These are phyloP conservation scores for Tubosaeta sp. DNA, from an alignment of 768 basidiomycete species.

Conservation along the genomic window DNA sequence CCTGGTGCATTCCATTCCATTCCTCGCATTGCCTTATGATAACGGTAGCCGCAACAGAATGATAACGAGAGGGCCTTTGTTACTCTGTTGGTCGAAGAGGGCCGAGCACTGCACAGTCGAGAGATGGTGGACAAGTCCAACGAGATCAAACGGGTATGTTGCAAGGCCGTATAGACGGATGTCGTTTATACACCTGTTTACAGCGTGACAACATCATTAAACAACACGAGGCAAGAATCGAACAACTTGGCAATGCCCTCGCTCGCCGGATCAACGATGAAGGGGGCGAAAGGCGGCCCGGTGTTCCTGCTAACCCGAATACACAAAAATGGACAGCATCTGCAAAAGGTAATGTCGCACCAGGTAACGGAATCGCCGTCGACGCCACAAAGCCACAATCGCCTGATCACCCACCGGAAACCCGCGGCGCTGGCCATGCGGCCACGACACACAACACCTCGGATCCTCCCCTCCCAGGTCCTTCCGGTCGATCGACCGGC, in stretches of 20 bases:
- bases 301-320: constrained; percentile 14
- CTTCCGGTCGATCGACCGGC: constrained; percentile 20
- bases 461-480: constrained; percentile 6
- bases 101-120: constrained; percentile 48
- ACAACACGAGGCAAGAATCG: constrained; percentile 41
- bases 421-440: constrained; percentile 16
- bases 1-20: constrained; percentile 38
- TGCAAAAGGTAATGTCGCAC: constrained; percentile 11
- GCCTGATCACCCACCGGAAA: constrained; percentile 15
- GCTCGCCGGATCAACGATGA: constrained; percentile 42
- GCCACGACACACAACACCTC: constrained; percentile 4
- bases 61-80: constrained; percentile 50
- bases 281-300: constrained; percentile 13
- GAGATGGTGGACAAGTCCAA: constrained; percentile 51
- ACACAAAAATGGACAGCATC: constrained; percentile 3
- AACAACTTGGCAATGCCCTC: constrained; percentile 42
- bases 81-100: constrained; percentile 39
- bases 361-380: constrained; percentile 9
- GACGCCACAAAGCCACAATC: constrained; percentile 7
- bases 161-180: neutral
- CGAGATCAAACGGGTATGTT: constrained; percentile 47
- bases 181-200: constrained; percentile 5
- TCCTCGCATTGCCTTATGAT: constrained; percentile 3
- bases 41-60: constrained; percentile 32
- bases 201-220: constrained; percentile 49